Base-by-base conservation (phyloP, 257 asterid species). In the Solanum commersonii region DNA sequence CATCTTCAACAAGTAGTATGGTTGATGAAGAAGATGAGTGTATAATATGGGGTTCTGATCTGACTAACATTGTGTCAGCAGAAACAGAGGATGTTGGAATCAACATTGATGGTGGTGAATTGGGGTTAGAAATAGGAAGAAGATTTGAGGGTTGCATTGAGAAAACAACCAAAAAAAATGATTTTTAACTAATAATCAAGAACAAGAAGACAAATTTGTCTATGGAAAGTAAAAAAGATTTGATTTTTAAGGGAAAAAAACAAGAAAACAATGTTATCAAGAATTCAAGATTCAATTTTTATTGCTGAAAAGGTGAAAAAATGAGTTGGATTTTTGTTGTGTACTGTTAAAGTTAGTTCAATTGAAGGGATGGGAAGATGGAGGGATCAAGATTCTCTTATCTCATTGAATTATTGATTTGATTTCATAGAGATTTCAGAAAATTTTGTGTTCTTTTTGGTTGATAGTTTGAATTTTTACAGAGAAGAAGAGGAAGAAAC, bases 31-130 rank as follows among this genome's bases (percentile, higher is more conserved):
- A 56, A 40, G 95, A 87, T 49, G 97, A 91, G 42, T 2, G 37
- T 71, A 16, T 15, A 88, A 91, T 93, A 59, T 92, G 94, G 29
- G 68, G 68, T 38, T 90, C 94, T 38, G 98, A 90, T 93, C 93
- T 88, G 88, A 94, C 84, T 88, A 91, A 87, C 94, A 91, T 87
- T 88, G 94, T 73, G 78, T 88, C 90, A 12, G 91, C 85, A 27
- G 89, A 40, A 20, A 88, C 83, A 13, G 90, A 85, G 10, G 88
- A 40, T 60, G 73, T 3, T 33, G 88, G 84, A 35, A 83, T 60
- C 42, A 79, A 5, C 2, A 40, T 59, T 15, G 87, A 86, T 33
- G 8, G 15, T 70, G 84, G 38, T 18, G 82, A 71, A 65, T 18
- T 68, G 40, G 82, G 88, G 88, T 60, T 73, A 73, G 88, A 86